Conservation (phyloP, 495 filamentous ascomycete genomes). For the Penicillium coffeae region DNA sequence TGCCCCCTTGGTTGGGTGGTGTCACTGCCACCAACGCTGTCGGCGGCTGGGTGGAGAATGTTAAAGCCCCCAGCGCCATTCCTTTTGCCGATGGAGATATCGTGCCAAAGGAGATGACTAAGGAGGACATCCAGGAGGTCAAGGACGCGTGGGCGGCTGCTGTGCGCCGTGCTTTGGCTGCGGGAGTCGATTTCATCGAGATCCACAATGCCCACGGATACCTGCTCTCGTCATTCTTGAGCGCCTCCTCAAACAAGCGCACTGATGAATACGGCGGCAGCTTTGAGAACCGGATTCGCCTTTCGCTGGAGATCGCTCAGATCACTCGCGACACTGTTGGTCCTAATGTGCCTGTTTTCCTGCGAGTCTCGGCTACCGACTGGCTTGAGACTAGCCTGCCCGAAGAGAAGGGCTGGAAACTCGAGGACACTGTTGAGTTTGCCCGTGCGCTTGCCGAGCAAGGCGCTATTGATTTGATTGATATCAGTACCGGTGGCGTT, state of each 20-base stretch:
- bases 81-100: constrained; percentile 50
- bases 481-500: constrained; percentile 61
- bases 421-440: constrained; percentile 52
- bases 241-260: constrained; percentile 57
- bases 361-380: constrained; percentile 59
- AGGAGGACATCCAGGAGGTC: constrained; percentile 53
- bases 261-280: constrained; percentile 64
- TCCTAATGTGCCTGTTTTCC: constrained; percentile 61
- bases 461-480: constrained; percentile 61
- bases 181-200: constrained; percentile 58
- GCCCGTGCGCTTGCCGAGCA: constrained; percentile 51
- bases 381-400: constrained; percentile 53
- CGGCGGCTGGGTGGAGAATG: constrained; percentile 59
- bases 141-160: constrained; percentile 55
- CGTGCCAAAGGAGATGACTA: constrained; percentile 51
- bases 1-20: constrained; percentile 59
- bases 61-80: constrained; percentile 53
- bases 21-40: constrained; percentile 52
- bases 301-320: constrained; percentile 58
- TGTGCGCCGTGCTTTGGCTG: constrained; percentile 52
- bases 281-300: constrained; percentile 60
- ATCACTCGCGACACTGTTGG: constrained; percentile 50
- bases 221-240: constrained; percentile 61
- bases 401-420: constrained; percentile 52
- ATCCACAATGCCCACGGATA: constrained; percentile 64